Evolutionary conservation across 345 rosid species (phyloP), one percentile per base, ranked within the genome.

Genomic region (Linum usitatissimum): DNA sequence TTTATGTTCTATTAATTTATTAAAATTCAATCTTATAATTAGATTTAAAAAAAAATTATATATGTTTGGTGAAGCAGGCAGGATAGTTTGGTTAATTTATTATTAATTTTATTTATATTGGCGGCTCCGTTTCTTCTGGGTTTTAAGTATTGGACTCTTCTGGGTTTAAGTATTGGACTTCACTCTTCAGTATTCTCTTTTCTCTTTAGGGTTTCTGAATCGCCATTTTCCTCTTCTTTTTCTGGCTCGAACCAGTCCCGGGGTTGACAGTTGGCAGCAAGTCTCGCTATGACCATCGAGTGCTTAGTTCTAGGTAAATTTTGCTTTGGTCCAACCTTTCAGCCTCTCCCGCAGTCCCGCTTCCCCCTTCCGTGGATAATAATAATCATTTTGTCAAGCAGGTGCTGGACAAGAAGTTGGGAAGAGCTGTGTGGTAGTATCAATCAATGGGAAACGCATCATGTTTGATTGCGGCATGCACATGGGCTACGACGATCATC

Each of bases 401-500:
- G 97, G 97, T 10, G 99, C 97, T 54, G 99, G 99, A 6, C 96
- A 90, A 76, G 97, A 87, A 70, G 85, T 93, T 3, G 97, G 97
- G 17, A 93, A 93, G 85, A 93, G 97, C 83, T 93, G 97, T 59
- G 92, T 75, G 23, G 85, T 93, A n/a, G 99, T 86, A 40, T 72
- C 86, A 30, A 82, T 93, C 76, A 86, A 87, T 10, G 90, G 92
- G 30, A 87, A 87, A 78, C 78, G 73, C 62, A 83, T 90, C 62
- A 93, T 93, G 97, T 93, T 93, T 39, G 99, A 93, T 67, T 93
- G 96, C 66, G 97, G 97, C 62, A 90, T 93, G 99, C 96, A 90
- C 70, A 90, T 93, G 97, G 99, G 94, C 45, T 78, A 81, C 72
- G 77, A 75, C 54, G 99, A 87, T 72, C 86, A 75, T 45, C 85